Percentiles rank a stretch among this genome's conserved stretches.
These are phyloP conservation scores for Teunomyces lycoperdinae DNA, from an alignment of 805 yeast genomes.

Conservation along the genomic window DNA sequence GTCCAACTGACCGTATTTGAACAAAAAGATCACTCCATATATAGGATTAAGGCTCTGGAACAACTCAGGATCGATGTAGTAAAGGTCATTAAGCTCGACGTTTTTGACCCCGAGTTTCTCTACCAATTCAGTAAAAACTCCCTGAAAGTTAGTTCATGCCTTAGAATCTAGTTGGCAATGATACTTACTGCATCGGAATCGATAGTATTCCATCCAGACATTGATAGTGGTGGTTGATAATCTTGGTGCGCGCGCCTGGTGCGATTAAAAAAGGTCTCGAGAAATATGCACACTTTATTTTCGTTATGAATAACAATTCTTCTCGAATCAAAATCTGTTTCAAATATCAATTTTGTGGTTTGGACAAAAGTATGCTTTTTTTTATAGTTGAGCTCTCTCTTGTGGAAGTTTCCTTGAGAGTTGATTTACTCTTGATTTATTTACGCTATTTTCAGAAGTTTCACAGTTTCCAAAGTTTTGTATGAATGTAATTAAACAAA, in stretches of 20 bases:
- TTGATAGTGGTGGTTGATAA: conserved; percentile 6
- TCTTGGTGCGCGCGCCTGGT: background rate
- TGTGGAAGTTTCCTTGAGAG: no score
- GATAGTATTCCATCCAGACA: conserved; percentile 55
- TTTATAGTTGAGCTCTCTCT: no score
- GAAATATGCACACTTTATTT: no score
- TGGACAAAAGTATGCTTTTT: no score
- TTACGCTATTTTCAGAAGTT: no score
- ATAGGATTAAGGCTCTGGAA: conserved; percentile 39
- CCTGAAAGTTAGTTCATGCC: conserved; percentile 23
- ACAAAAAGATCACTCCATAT: conserved; percentile 60
- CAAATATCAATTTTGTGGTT: no score
- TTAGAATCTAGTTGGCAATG: background rate
- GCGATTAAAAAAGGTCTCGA: no score
- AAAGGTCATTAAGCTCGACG: conserved; percentile 58
- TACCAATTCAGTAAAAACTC: conserved; percentile 63
- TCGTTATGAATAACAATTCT: no score
- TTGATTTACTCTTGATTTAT: no score
- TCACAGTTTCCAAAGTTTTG: no score
- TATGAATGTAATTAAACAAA: no score
- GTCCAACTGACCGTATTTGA: conserved; percentile 52
- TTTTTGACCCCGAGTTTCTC: conserved; percentile 51
- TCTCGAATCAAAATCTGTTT: no score
- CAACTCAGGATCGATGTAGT: conserved; percentile 47
- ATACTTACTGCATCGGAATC: conserved; percentile 57